These are phyloP conservation scores for Combretum micranthum DNA, from an alignment of 345 rosid species.

Conservation along the genomic window DNA sequence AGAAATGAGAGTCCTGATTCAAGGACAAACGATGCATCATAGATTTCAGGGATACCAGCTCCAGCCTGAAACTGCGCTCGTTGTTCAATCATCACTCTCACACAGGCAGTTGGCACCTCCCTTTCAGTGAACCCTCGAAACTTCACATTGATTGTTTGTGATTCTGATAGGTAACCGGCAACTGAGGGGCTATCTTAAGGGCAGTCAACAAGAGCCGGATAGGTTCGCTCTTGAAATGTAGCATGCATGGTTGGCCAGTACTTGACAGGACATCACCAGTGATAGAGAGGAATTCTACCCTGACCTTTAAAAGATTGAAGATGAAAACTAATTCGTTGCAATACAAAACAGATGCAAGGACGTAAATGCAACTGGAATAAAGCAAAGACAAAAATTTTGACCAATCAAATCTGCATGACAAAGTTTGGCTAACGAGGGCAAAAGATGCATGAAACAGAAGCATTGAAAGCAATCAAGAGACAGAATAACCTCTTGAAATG, in stretches of 20 bases:
- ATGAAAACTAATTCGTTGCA: neutral
- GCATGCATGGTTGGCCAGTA: slow-evolving; percentile 64
- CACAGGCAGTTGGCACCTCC: slow-evolving; percentile 54
- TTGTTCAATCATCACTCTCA: slow-evolving; percentile 52
- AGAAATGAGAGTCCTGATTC: slow-evolving; percentile 53
- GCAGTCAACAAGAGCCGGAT: slow-evolving; percentile 52
- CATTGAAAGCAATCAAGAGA: too few species aligned
- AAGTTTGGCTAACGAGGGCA: neutral
- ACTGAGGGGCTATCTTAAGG: slow-evolving; percentile 57
- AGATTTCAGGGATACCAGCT: slow-evolving; percentile 79
- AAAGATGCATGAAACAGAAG: neutral
- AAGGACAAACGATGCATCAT: slow-evolving; percentile 51
- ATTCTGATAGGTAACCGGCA: slow-evolving; percentile 68
- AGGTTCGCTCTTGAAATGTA: slow-evolving; percentile 69
- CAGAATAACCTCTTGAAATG: too few species aligned
- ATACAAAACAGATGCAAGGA: neutral
- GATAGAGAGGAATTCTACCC: slow-evolving; percentile 57
- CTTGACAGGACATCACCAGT: slow-evolving; percentile 54
- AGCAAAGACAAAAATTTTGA: too few species aligned
- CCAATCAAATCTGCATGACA: neutral
- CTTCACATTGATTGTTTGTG: slow-evolving; percentile 59
- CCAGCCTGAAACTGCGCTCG: slow-evolving; percentile 58
- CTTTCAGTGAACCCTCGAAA: slow-evolving; percentile 53
- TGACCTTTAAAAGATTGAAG: slow-evolving; percentile 44
- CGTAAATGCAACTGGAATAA: neutral